These are phyloP conservation scores for Cyclotella atomus DNA, from an alignment of 108 stramenopile genomes.

Conservation along the genomic window DNA sequence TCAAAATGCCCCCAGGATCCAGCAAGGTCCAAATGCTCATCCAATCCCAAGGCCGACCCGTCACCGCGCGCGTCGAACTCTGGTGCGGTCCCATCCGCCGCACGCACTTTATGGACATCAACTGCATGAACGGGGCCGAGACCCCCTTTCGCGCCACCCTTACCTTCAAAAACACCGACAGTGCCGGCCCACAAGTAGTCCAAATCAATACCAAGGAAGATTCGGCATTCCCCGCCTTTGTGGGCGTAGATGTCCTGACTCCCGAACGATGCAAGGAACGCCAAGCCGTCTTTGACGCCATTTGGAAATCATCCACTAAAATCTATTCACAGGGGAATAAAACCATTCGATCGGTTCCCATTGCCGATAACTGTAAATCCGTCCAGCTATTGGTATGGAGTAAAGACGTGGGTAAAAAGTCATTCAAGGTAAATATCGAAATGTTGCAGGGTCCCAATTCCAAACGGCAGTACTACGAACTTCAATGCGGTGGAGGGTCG, in stretches of 20 bases:
- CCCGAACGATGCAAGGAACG: conserved; percentile 61
- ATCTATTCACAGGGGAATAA: conserved; percentile 53
- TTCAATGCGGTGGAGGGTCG: conserved; percentile 66
- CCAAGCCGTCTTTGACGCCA: conserved; percentile 52
- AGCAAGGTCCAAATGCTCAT: conserved; percentile 62
- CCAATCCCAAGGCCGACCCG: conserved; percentile 67
- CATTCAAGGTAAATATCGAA: conserved; percentile 63
- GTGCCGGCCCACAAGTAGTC: conserved; percentile 54
- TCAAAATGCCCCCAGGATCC: conserved; percentile 64
- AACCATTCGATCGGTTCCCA: conserved; percentile 66
- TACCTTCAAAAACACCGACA: conserved; percentile 70
- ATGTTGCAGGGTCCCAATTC: conserved; percentile 68
- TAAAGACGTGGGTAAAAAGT: conserved; percentile 69
- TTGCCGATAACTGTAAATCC: conserved; percentile 65
- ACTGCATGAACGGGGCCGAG: conserved; percentile 62
- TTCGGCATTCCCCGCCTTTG: conserved; percentile 64
- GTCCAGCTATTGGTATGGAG: conserved; percentile 69
- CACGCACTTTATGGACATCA: conserved; percentile 64
- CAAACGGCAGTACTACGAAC: conserved; percentile 54
- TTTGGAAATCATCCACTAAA: conserved; percentile 52
- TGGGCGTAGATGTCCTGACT: conserved; percentile 62
- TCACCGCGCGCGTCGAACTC: conserved; percentile 67
- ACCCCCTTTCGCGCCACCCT: conserved; percentile 66
- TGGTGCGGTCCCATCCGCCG: conserved; percentile 76
- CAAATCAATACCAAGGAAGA: conserved; percentile 60